Evolutionary conservation across 2,329 filamentous ascomycete genomes (phyloP), one percentile per base, ranked within the genome.

Genomic region (Penicillium sp.): DNA sequence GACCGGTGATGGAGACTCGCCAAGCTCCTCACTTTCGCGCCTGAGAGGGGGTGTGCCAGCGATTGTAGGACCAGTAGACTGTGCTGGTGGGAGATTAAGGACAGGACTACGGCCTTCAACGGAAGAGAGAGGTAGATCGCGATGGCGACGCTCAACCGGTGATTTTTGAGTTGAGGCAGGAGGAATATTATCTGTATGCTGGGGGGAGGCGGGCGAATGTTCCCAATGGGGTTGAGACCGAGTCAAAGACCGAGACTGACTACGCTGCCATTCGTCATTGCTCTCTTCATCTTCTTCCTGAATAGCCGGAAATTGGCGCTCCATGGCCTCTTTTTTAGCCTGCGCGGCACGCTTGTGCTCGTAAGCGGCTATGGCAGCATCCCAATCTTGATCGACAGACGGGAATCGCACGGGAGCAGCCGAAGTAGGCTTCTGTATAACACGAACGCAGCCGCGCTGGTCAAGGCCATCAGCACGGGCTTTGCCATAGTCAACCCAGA

Each of bases 401-500:
- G 66, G 61, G 43, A 69, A 72, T 26, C 72, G 65, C 13, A 62
- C 53, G 16, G 65, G 62, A 0, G 60, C 51, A 29, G 66, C 55
- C 1, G 41, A 14, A 4, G 63, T 45, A 8, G 71, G 69, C 16
- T 64, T 68, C 47, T 70, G 71, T 27, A 73, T 57, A 11, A 75
- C 71, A 10, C 70, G 67, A 2, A 74, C 64, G 1, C 60, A 64
- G 6, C 61, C 69, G 10, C 63, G 62, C 60, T 75, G 73, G 57
- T 75, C 73, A 30, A 63, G 59, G 7, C 69, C 68, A 39, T 74
- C 72, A 3, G 61, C 30, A 9, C 53, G 61, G 5, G 68, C 71
- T 41, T 70, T 70, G 2, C 73, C 73, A 36, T 58, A 65, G 48
- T 75, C 66, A 13, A 75, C 67, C 49, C 72, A 75, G 7, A 74